Percentiles rank a stretch among this genome's conserved stretches.
Evolutionary conservation across 1,139 yeast genomes (phyloP).

Genomic region (Geotrichum fermentans): DNA sequence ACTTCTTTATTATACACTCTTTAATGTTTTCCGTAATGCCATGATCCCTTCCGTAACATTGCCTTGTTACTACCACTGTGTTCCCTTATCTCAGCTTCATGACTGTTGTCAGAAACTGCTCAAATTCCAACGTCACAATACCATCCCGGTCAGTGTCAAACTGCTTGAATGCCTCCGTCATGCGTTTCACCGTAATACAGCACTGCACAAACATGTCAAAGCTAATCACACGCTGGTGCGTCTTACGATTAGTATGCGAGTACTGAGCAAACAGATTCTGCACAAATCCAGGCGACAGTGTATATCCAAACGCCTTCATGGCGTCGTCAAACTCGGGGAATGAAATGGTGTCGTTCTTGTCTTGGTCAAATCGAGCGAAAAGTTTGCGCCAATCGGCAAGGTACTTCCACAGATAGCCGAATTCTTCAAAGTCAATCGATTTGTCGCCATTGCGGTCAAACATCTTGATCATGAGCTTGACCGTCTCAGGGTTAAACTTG

Average conservation of each 20-base stretch:
- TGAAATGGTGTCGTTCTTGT: conserved; percentile 58
- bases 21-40: too few relatives aligned
- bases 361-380: conserved; percentile 59
- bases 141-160: conserved; percentile 75
- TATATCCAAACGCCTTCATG: conserved; percentile 66
- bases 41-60: too few relatives aligned
- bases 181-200: conserved; percentile 67
- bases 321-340: conserved; percentile 65
- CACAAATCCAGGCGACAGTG: conserved; percentile 57
- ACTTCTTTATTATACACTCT: too few relatives aligned
- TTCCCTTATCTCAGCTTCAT: conserved; percentile 34
- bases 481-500: conserved; percentile 59
- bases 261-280: conserved; percentile 58
- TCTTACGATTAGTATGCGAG: conserved; percentile 42
- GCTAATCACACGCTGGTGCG: conserved; percentile 55
- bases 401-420: conserved; percentile 67
- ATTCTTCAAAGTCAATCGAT: conserved; percentile 58
- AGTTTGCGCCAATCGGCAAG: conserved; percentile 66
- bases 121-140: conserved; percentile 68
- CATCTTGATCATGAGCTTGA: conserved; percentile 59
- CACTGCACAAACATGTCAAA: conserved; percentile 82
- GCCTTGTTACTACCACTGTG: too few relatives aligned
- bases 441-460: conserved; percentile 51
- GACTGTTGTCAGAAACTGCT: conserved; percentile 69
- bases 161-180: conserved; percentile 74